Percentiles rank a stretch among this genome's conserved stretches.
phyloP scores from a whole-genome alignment of 352 stramenopile species.

The Globisporangium spiculum region DNA sequence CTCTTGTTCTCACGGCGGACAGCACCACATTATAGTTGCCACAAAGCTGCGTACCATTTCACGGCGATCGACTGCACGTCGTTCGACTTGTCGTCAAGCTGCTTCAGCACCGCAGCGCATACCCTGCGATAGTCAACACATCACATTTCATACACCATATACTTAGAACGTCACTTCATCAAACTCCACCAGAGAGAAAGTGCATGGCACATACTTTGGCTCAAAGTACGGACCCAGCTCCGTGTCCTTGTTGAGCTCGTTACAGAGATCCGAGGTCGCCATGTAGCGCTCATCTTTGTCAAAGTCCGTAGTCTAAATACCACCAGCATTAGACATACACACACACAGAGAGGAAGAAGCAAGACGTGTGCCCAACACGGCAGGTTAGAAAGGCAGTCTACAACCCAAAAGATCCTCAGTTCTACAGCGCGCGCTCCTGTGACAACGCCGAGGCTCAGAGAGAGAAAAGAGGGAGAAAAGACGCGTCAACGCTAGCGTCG shows the following conservation, averaged over 20 bases:
- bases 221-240: constrained; percentile 85
- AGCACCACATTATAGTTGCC: background rate
- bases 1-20: background rate
- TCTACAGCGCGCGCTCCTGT: background rate
- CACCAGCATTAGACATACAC: background rate
- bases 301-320: constrained; percentile 72
- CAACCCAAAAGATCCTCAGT: background rate
- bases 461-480: background rate
- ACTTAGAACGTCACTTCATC: background rate
- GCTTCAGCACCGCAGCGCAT: constrained; percentile 93
- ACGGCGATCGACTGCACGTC: constrained; percentile 96
- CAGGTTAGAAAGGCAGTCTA: background rate
- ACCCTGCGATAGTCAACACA: constrained; percentile 55
- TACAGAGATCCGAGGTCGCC: constrained; percentile 98
- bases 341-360: background rate
- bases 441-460: background rate
- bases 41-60: constrained; percentile 54
- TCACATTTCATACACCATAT: background rate
- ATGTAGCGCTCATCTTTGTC: constrained; percentile 99
- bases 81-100: constrained; percentile 98
- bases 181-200: background rate
- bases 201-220: constrained; percentile 55
- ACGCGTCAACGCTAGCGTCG: background rate
- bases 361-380: background rate
- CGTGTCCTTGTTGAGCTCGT: constrained; percentile 93